Conservation (phyloP, 2,329 filamentous ascomycete species). For the Calonectria montana region DNA sequence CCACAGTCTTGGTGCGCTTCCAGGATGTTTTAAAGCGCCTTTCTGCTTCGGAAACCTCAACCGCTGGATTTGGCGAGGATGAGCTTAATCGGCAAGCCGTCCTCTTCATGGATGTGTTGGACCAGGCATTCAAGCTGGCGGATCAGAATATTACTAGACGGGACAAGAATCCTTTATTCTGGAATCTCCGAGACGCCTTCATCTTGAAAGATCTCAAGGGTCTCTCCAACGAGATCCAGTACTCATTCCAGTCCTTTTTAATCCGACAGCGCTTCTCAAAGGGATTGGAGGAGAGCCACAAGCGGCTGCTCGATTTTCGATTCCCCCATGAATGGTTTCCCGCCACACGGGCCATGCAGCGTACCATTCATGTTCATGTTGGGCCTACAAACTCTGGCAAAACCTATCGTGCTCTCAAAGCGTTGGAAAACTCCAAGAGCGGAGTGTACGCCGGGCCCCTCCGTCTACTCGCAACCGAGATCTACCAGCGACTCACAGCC, state of each 20-base stretch:
- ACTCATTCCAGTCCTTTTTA: conserved; percentile 75
- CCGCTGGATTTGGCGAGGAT: conserved; percentile 46
- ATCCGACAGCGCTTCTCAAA: conserved; percentile 67
- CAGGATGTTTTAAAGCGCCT: conserved; percentile 47
- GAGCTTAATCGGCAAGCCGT: conserved; percentile 58
- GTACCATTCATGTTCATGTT: conserved; percentile 91
- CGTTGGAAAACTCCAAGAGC: conserved; percentile 77
- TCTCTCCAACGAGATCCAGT: conserved; percentile 70
- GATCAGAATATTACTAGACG: conserved; percentile 50
- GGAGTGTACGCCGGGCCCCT: conserved; percentile 94
- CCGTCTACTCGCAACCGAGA: conserved; percentile 89
- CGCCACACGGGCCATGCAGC: conserved; percentile 80
- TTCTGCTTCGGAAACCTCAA: conserved; percentile 34
- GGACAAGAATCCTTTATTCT: conserved; percentile 65
- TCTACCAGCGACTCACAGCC: conserved; percentile 87
- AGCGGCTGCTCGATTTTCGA: conserved; percentile 81
- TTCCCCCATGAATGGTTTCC: conserved; percentile 95
- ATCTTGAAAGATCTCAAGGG: conserved; percentile 62
- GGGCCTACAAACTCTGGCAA: conserved; percentile 98
- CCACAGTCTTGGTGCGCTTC: conserved; percentile 51
- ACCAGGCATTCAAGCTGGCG: conserved; percentile 59
- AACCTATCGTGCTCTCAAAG: conserved; percentile 92
- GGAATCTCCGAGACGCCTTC: conserved; percentile 70
- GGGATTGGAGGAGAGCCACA: conserved; percentile 68
- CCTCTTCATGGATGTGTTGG: conserved; percentile 59